Evolutionary conservation across 192 early-diverging fungal genomes (phyloP).

Genomic region (Funneliformis geosporum): DNA sequence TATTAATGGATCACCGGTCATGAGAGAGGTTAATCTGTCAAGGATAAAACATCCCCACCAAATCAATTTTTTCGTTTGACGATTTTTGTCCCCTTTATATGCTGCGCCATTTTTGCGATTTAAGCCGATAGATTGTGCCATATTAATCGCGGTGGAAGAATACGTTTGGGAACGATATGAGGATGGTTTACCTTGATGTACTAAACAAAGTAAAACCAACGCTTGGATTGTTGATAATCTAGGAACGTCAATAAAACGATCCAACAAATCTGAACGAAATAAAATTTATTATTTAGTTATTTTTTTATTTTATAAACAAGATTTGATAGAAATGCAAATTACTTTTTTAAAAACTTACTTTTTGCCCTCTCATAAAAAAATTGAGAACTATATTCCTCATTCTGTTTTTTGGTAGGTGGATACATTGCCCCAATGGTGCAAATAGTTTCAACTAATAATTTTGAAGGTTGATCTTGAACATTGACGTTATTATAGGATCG

Average conservation of each 20-base stretch:
- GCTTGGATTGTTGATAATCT: conserved; percentile 47
- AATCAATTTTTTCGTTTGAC: conserved; percentile 31
- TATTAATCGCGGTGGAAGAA: conserved; percentile 45
- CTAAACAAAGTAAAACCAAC: conserved; percentile 43
- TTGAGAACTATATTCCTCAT: conserved; percentile 20
- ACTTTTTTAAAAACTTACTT: conserved; percentile 30
- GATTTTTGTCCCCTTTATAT: conserved; percentile 1
- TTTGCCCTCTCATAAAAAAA: conserved; percentile 27
- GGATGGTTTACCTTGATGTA: conserved; percentile 42
- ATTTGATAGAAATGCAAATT: neutral
- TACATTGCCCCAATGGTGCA: conserved; percentile 41
- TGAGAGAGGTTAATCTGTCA: conserved; percentile 37
- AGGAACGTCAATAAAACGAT: conserved; percentile 44
- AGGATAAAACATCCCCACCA: conserved; percentile 28
- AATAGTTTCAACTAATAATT: conserved; percentile 44
- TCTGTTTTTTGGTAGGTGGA: conserved; percentile 10
- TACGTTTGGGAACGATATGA: conserved; percentile 45
- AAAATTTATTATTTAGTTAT: conserved; percentile 7
- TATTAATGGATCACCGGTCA: conserved; percentile 50
- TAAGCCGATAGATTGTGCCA: conserved; percentile 48
- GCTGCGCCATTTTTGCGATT: conserved; percentile 32
- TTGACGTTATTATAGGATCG: conserved; percentile 20
- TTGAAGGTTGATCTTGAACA: conserved; percentile 34
- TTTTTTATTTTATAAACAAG: neutral
- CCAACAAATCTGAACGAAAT: conserved; percentile 33